phyloP scores from a whole-genome alignment of 768 basidiomycete species.

The Coprinopsis strossmayeri region DNA sequence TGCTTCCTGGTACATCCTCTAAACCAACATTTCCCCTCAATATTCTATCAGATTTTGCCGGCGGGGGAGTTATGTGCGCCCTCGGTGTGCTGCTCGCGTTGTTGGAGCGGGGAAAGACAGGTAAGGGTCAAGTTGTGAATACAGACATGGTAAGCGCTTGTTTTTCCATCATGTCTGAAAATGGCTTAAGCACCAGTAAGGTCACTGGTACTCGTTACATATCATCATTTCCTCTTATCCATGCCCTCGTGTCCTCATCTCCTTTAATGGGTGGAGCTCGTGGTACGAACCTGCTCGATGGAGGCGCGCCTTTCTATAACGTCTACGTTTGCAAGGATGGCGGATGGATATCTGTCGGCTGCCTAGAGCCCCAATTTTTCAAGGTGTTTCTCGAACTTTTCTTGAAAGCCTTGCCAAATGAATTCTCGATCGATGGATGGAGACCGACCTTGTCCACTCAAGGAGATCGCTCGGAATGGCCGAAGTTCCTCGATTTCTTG shows the following conservation, averaged over 20 bases:
- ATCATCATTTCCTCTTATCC: constrained; percentile 63
- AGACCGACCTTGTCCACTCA: constrained; percentile 43
- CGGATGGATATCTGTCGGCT: constrained; percentile 70
- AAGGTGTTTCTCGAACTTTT: constrained; percentile 52
- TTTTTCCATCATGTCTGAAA: background rate
- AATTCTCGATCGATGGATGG: constrained; percentile 47
- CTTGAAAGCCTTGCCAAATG: constrained; percentile 37
- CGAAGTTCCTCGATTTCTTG: constrained; percentile 48
- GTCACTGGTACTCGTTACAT: constrained; percentile 76
- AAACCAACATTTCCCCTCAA: constrained; percentile 73
- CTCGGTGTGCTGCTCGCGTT: constrained; percentile 72
- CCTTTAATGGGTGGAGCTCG: constrained; percentile 35
- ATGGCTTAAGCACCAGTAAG: constrained; percentile 28
- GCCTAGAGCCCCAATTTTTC: constrained; percentile 71
- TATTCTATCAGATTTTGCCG: constrained; percentile 76
- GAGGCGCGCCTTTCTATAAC: constrained; percentile 73
- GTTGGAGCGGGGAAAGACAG: constrained; percentile 56
- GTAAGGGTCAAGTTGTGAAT: constrained; percentile 68
- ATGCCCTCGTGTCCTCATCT: constrained; percentile 27
- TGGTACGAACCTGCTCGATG: constrained; percentile 61
- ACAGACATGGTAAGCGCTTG: constrained; percentile 59
- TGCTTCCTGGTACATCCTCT: constrained; percentile 57
- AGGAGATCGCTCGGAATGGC: constrained; percentile 46
- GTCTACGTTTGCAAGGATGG: constrained; percentile 70
- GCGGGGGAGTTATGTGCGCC: constrained; percentile 69